phyloP scores from a whole-genome alignment of 2,329 filamentous ascomycete species.

The Fusarium bulbicola region DNA sequence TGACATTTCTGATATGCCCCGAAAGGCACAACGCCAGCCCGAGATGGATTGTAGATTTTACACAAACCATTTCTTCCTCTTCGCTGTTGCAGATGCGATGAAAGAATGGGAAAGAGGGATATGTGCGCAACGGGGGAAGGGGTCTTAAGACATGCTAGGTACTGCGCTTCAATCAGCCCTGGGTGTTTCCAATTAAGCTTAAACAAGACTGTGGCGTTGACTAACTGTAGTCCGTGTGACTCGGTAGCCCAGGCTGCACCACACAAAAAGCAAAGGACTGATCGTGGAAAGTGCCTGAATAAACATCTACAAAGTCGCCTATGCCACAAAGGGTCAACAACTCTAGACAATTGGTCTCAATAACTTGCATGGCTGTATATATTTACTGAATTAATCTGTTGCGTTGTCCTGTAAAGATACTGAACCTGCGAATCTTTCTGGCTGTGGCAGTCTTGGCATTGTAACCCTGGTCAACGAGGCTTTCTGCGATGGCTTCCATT shows the following conservation, averaged over 20 bases:
- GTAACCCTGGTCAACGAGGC: neutral
- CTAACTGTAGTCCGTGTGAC: neutral
- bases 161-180: rapidly evolving
- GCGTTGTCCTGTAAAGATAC: rapidly evolving
- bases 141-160: neutral
- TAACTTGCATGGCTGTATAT: too few species aligned
- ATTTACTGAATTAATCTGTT: too few species aligned
- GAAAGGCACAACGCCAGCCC: rapidly evolving
- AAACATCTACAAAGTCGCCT: too few species aligned
- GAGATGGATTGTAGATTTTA: rapidly evolving
- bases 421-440: rapidly evolving
- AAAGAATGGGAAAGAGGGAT: too few species aligned
- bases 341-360: neutral
- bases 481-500: neutral
- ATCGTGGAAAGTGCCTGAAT: neutral
- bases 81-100: neutral
- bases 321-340: rapidly evolving
- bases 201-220: neutral
- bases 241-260: neutral
- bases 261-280: too few species aligned
- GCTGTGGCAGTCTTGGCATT: neutral
- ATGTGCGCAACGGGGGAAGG: neutral
- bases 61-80: rapidly evolving
- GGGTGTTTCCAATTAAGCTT: neutral
- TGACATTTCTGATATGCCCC: rapidly evolving